Evolutionary conservation across 2,329 filamentous ascomycete genomes (phyloP).

Genomic region (Rhinocladiella similis): DNA sequence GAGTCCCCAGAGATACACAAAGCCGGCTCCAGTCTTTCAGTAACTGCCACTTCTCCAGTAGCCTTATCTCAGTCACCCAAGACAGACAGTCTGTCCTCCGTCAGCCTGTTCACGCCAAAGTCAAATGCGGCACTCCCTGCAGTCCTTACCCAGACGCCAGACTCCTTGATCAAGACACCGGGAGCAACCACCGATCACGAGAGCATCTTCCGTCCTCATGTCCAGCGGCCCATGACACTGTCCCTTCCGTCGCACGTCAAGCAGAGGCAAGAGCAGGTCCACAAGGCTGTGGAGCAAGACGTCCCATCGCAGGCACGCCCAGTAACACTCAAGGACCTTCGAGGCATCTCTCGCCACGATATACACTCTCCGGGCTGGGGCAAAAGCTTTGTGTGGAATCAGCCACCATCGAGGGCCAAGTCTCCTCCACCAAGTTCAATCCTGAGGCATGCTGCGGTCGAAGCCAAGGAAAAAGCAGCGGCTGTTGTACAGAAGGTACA

Average conservation of each 20-base stretch:
- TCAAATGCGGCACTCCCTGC: not conserved
- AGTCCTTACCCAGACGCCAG: slow-evolving; percentile 10
- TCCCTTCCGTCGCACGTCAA: slow-evolving; percentile 18
- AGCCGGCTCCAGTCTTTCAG: not conserved
- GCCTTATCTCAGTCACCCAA: slow-evolving; percentile 3
- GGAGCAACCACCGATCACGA: slow-evolving; percentile 45
- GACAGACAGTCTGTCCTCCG: slow-evolving; percentile 1
- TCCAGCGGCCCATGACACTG: slow-evolving; percentile 20
- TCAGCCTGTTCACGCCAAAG: slow-evolving; percentile 23
- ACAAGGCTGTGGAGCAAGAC: slow-evolving; percentile 39
- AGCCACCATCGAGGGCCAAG: slow-evolving; percentile 74
- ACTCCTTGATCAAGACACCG: slow-evolving; percentile 35
- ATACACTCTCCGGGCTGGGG: slow-evolving; percentile 78
- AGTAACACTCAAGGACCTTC: slow-evolving; percentile 41
- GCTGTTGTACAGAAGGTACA: slow-evolving; percentile 7
- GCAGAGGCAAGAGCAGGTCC: slow-evolving; percentile 39
- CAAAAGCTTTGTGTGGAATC: slow-evolving; percentile 62
- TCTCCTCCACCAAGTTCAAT: slow-evolving; percentile 75
- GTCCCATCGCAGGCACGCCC: slow-evolving; percentile 50
- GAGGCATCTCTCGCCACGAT: slow-evolving; percentile 67
- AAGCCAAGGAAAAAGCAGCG: slow-evolving; percentile 17
- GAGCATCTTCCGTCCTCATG: slow-evolving; percentile 37
- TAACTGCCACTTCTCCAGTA: not conserved
- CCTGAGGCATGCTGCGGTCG: slow-evolving; percentile 58
- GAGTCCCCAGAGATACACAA: slow-evolving; percentile 8